These are phyloP conservation scores for Royoungia palumana DNA, from an alignment of 768 basidiomycete species.

Conservation along the genomic window DNA sequence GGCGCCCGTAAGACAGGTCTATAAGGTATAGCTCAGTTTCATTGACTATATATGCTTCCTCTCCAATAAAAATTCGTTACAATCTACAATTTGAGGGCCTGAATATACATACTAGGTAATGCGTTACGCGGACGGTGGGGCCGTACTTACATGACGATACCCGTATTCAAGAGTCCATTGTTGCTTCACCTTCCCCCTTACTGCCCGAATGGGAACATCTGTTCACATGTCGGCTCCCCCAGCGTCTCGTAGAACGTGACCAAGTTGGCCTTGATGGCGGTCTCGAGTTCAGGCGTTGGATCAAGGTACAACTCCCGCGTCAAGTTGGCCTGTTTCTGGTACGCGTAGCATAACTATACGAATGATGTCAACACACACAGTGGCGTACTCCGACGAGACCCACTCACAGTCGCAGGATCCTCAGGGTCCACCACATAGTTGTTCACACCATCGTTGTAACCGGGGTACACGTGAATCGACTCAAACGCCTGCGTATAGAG, in stretches of 20 bases:
- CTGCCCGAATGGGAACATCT: slow-evolving; percentile 18
- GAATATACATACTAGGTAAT: too few relatives aligned
- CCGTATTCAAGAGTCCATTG: too few relatives aligned
- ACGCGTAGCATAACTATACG: slow-evolving; percentile 16
- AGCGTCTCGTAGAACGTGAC: slow-evolving; percentile 14
- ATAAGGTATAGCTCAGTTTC: too few relatives aligned
- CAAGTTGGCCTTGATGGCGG: slow-evolving; percentile 24
- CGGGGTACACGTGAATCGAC: slow-evolving; percentile 9
- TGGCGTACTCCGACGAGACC: background rate
- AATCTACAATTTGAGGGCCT: too few relatives aligned
- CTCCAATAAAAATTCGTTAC: too few relatives aligned
- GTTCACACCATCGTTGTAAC: slow-evolving; percentile 15
- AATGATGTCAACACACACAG: background rate
- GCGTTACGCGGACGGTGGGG: too few relatives aligned
- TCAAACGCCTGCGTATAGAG: background rate
- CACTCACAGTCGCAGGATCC: slow-evolving; percentile 15
- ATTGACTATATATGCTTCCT: too few relatives aligned
- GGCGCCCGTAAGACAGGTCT: too few relatives aligned
- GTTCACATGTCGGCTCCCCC: slow-evolving; percentile 8
- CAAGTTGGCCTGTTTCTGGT: slow-evolving; percentile 20
- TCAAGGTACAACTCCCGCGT: slow-evolving; percentile 20
- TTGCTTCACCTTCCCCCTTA: background rate
- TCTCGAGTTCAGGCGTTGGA: slow-evolving; percentile 15
- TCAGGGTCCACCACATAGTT: slow-evolving; percentile 13
- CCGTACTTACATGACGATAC: too few relatives aligned